Base-by-base conservation (phyloP, 192 early-diverging fungal genomes). In the Cladochytrium replicatum region DNA sequence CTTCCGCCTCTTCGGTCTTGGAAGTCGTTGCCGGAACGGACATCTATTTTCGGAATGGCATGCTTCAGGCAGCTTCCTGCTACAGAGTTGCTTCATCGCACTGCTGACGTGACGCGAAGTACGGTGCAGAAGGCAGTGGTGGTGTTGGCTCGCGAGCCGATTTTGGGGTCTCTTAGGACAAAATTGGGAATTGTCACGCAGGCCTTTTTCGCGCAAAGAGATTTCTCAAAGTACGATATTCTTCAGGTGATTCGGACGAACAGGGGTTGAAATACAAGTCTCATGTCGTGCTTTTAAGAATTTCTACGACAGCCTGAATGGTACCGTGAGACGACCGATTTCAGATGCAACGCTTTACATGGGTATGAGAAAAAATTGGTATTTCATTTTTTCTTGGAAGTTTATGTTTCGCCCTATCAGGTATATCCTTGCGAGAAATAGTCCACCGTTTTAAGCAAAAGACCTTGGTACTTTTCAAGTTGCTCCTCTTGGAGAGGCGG, bases 111-210 rank as follows among this genome's bases (percentile, higher is more conserved):
- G 34, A 88, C 86, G 9, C 66, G 86, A 17, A 80, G 71, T 22
- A 85, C 78, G 41, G 83, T 88, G 4, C 86, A 88, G 58, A 88
- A 88, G 53, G 84, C 86, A 8, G 77, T 87, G 0, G 83, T 88
- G 9, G 77, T 88, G 1, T 58, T 88, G 1, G 80, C 85, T 6
- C 69, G 67, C 17, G 80, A 87, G 52, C 53, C 56, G 6, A 45
- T 67, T 4, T 84, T 75, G 60, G 85, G 86, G 11, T 79, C 84
- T 6, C 57, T 88, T 17, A 52, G 83, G 31, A 77, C 72, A 28
- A 84, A 85, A 53, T 57, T 88, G 24, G 82, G 83, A 4, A 67
- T 88, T 4, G 82, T 88, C 28, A 88, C 85, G 1, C 78, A 74
- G 13, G 82, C 86, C 4, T 86, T 84, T 68, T 88, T 88, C 55